These are phyloP conservation scores for Exidia glandulosa DNA, from an alignment of 768 basidiomycete species.

Conservation along the genomic window DNA sequence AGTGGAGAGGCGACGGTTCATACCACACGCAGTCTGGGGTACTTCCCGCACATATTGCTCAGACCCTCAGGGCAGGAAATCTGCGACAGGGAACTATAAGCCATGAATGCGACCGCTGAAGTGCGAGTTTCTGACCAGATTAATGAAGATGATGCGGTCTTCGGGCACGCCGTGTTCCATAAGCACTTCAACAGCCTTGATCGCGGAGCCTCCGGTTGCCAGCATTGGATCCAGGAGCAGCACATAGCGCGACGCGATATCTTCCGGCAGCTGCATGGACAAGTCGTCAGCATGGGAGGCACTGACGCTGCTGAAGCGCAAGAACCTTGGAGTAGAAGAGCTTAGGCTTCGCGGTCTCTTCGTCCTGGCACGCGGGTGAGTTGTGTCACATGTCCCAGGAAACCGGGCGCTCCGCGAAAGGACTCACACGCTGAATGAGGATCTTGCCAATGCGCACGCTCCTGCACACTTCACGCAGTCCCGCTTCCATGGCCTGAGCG, in stretches of 20 bases:
- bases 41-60: slow-evolving; percentile 62
- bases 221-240: slow-evolving; percentile 97
- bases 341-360: slow-evolving; percentile 87
- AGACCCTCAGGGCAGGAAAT: slow-evolving; percentile 88
- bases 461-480: slow-evolving; percentile 89
- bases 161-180: slow-evolving; percentile 87
- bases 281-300: slow-evolving; percentile 1
- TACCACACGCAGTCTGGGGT: slow-evolving; percentile 69
- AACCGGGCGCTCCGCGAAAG: neutral
- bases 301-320: neutral
- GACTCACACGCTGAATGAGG: slow-evolving; percentile 79
- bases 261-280: slow-evolving; percentile 68
- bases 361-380: slow-evolving; percentile 51
- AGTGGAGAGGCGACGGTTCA: slow-evolving; percentile 17
- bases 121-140: slow-evolving; percentile 46
- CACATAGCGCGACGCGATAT: slow-evolving; percentile 84
- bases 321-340: slow-evolving; percentile 80
- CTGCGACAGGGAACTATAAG: slow-evolving; percentile 25
- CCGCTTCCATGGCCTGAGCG: slow-evolving; percentile 88
- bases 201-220: slow-evolving; percentile 94
- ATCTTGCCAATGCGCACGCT: slow-evolving; percentile 95
- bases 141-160: slow-evolving; percentile 90
- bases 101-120: neutral
- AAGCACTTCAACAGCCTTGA: slow-evolving; percentile 93
- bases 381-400: neutral